Base-by-base conservation (phyloP, 108 stramenopile genomes). In the Nitzschia sp. region DNA sequence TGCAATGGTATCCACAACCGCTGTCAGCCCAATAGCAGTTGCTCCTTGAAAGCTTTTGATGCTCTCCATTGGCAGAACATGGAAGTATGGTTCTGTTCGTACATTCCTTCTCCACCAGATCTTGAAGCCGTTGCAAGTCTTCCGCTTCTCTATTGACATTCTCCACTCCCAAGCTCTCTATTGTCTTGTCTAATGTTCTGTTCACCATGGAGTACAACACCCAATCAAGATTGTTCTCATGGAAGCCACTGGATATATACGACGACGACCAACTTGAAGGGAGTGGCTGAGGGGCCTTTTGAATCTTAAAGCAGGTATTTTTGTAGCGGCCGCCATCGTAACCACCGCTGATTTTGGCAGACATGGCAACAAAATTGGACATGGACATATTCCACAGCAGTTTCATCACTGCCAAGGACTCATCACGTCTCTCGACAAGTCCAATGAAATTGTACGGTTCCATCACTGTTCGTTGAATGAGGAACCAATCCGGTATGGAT, bases 361-460 rank as follows among this genome's bases (percentile, higher is more conserved):
- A 34, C 26, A 73, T 38, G n/a, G 51, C 53, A 40, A 79, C 51
- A 38, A 79, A 22, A 51, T 73, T 68, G 7, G 14, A 46, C 10
- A 63, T 10, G 20, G 51, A 8, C 1, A 79, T 41, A 41, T 61
- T 51, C 73, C 57, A 74, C 20, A 79, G 38, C 19, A 74, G 21
- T 29, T 48, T 61, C 43, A 77, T 38, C 7, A 55, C 71, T 10
- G 63, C 76, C 44, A 75, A 19, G 25, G 58, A 53, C 25, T 80
- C 79, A 14, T 64, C 63, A 51, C 60, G 53, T 22, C 79, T 69
- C 66, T 75, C 73, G 12, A 42, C 25, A 21, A 80, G 41, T 6
- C 58, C 79, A 39, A 80, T 55, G 62, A 80, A 80, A 41, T 80
- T 63, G 26, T 71, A 80, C 11, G 43, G 69, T 46, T 65, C 14